phyloP scores from a whole-genome alignment of 495 filamentous ascomycete genomes.

The Aspergillus wentii region DNA sequence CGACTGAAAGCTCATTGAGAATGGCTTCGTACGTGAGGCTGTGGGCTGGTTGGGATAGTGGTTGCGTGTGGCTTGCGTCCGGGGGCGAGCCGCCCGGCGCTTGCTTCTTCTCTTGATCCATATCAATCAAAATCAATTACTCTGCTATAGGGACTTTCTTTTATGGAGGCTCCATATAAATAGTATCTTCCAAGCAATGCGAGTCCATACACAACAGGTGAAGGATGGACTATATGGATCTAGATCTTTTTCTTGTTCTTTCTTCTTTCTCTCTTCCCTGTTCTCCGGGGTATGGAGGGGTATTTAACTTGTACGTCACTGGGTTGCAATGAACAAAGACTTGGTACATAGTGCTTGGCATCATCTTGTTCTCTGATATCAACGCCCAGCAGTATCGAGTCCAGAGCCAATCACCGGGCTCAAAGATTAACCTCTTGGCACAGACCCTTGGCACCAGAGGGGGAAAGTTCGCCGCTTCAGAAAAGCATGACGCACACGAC shows the following conservation, averaged over 20 bases:
- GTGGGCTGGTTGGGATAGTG: constrained; percentile 60
- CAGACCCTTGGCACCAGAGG: constrained; percentile 2
- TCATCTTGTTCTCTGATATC: too few relatives aligned
- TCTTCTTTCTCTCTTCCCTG: not conserved
- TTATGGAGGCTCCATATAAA: constrained; percentile 35
- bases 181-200: constrained; percentile 28
- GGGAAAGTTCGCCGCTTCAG: not conserved
- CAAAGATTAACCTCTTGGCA: not conserved
- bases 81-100: constrained; percentile 35
- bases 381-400: constrained; percentile 1
- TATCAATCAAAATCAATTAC: constrained; percentile 4
- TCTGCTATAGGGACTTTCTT: constrained; percentile 18
- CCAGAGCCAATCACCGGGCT: constrained; percentile 7
- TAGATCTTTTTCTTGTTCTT: constrained; percentile 1
- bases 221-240: constrained; percentile 7
- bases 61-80: constrained; percentile 9
- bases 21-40: constrained; percentile 50
- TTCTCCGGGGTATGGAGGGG: not conserved
- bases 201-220: constrained; percentile 29
- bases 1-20: constrained; percentile 52
- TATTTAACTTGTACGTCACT: constrained; percentile 5
- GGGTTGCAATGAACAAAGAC: not conserved
- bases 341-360: not conserved
- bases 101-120: constrained; percentile 12
- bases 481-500: constrained; percentile 25